phyloP scores from a whole-genome alignment of 257 asterid species.

The Primulina eburnea region DNA sequence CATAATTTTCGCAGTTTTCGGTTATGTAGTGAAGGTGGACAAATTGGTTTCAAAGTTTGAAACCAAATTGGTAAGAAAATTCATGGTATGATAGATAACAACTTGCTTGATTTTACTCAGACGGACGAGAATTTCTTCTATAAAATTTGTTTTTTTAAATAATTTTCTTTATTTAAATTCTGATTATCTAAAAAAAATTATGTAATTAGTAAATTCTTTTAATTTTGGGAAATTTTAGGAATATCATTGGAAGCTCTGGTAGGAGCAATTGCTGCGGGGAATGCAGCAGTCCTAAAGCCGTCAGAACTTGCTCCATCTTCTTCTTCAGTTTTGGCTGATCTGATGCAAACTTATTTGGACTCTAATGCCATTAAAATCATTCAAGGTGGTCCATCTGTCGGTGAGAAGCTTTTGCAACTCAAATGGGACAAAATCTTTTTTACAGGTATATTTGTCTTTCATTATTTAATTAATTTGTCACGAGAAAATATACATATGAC shows the following conservation, averaged over 20 bases:
- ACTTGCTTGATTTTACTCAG: no score
- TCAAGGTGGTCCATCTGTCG: neutral
- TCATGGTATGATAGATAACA: no score
- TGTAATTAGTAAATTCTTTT: no score
- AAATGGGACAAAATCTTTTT: neutral
- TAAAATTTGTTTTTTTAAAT: no score
- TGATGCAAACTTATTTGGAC: neutral
- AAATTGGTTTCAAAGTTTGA: neutral
- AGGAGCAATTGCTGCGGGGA: slow-evolving; percentile 91
- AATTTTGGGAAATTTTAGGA: slow-evolving; percentile 34
- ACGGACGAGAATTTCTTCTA: no score
- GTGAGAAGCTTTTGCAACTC: neutral
- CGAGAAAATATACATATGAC: no score
- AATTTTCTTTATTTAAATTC: no score
- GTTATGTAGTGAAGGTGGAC: no score
- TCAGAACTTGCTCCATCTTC: neutral
- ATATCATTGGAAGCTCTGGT: slow-evolving; percentile 66
- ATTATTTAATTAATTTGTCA: no score
- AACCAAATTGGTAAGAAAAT: neutral
- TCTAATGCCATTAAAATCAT: neutral
- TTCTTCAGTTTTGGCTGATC: neutral
- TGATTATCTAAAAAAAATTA: no score
- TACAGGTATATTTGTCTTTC: neutral
- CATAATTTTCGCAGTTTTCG: neutral
- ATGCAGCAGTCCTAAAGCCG: slow-evolving; percentile 22